phyloP scores from a whole-genome alignment of 805 yeast species.

The Ascoidea rubescens region DNA sequence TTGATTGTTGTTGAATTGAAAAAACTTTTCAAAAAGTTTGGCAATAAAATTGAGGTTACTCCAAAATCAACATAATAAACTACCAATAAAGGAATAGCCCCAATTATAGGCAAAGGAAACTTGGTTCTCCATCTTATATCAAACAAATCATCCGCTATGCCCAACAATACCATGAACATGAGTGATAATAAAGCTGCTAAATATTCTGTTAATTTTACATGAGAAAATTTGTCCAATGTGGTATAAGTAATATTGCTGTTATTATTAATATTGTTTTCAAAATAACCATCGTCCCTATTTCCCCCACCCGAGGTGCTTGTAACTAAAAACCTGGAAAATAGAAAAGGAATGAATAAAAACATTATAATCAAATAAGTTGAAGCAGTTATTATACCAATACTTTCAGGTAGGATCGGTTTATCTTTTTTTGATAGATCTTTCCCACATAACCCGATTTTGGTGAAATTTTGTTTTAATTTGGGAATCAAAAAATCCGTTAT shows the following conservation, averaged over 20 bases:
- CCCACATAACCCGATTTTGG: conserved; percentile 73
- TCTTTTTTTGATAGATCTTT: conserved; percentile 68
- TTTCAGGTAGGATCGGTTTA: conserved; percentile 72
- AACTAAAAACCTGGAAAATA: conserved; percentile 66
- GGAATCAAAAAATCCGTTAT: conserved; percentile 56
- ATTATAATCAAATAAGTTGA: conserved; percentile 67
- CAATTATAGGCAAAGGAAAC: conserved; percentile 88
- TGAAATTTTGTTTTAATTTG: conserved; percentile 46
- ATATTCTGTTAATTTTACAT: conserved; percentile 71
- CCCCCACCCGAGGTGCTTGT: conserved; percentile 47
- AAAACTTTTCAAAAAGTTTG: conserved; percentile 41
- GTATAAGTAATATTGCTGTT: conserved; percentile 1
- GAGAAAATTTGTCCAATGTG: conserved; percentile 39
- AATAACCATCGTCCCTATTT: conserved; percentile 27
- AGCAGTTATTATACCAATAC: conserved; percentile 85
- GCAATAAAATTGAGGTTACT: conserved; percentile 76
- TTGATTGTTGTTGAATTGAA: conserved; percentile 36
- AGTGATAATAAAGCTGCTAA: conserved; percentile 74
- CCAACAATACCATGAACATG: conserved; percentile 72
- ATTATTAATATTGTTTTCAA: not conserved
- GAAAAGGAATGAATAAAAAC: conserved; percentile 77
- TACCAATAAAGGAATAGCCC: conserved; percentile 78
- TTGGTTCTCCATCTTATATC: conserved; percentile 97
- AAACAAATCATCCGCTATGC: conserved; percentile 87
- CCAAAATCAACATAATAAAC: conserved; percentile 93